Evolutionary conservation across 345 rosid species (phyloP).

Genomic region (Salix dunnii): DNA sequence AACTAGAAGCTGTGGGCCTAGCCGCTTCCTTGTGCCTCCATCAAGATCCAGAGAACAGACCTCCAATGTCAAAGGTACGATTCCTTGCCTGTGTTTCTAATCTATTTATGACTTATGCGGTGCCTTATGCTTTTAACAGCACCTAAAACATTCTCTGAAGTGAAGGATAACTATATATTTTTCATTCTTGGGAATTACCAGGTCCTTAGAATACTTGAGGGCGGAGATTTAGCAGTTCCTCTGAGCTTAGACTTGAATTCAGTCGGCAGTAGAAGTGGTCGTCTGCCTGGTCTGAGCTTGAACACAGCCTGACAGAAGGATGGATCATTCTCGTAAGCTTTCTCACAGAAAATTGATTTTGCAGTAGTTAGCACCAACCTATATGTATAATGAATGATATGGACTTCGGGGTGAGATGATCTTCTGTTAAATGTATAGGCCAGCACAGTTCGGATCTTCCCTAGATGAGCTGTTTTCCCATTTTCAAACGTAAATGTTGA

Average conservation of each 20-base stretch:
- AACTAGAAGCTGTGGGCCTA: slow-evolving; percentile 43
- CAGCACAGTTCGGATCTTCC: background rate
- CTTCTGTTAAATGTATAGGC: slow-evolving; percentile 1
- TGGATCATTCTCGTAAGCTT: slow-evolving; percentile 47
- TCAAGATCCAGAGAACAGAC: slow-evolving; percentile 51
- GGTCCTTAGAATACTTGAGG: slow-evolving; percentile 56
- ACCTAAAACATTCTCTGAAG: background rate
- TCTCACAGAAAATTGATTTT: slow-evolving; percentile 34
- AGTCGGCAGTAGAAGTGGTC: slow-evolving; percentile 60
- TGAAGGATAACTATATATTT: background rate
- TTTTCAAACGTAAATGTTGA: background rate
- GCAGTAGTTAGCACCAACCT: background rate
- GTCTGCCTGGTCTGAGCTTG: slow-evolving; percentile 40
- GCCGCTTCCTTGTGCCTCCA: slow-evolving; percentile 46
- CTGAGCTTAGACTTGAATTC: slow-evolving; percentile 46
- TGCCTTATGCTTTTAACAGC: background rate
- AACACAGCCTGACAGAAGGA: slow-evolving; percentile 25
- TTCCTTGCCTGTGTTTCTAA: background rate
- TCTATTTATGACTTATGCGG: background rate
- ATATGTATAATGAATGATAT: background rate
- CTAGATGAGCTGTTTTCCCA: background rate
- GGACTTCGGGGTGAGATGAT: background rate
- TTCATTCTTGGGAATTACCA: background rate
- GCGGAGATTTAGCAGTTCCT: slow-evolving; percentile 40
- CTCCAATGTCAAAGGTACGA: slow-evolving; percentile 57